Evolutionary conservation across 768 basidiomycete species (phyloP).

Genomic region (Mycena galericulata): DNA sequence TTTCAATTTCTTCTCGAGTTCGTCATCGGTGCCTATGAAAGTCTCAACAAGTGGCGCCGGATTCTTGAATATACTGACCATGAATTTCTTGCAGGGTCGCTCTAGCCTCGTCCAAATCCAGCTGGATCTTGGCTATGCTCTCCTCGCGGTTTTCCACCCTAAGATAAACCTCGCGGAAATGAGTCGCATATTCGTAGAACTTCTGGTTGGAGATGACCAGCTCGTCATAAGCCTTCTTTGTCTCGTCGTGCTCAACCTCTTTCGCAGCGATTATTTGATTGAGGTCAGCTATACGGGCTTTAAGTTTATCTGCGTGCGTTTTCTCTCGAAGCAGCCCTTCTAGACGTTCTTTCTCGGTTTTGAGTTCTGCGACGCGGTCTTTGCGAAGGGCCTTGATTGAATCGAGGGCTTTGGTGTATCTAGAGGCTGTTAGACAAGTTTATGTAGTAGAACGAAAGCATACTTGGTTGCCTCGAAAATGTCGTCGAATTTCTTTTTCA

Average conservation of each 20-base stretch:
- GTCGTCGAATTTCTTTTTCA: conserved; percentile 99
- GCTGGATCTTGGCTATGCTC: conserved; percentile 69
- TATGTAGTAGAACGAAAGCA: conserved; percentile 27
- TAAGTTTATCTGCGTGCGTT: conserved; percentile 87
- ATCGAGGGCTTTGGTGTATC: conserved; percentile 97
- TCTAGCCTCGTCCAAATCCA: conserved; percentile 71
- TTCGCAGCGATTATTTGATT: conserved; percentile 73
- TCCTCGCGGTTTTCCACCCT: conserved; percentile 73
- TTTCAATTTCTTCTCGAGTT: conserved; percentile 67
- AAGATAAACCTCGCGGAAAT: conserved; percentile 88
- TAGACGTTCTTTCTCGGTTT: conserved; percentile 91
- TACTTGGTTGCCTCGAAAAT: conserved; percentile 98
- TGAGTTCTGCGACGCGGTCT: conserved; percentile 90
- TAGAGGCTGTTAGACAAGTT: conserved; percentile 43
- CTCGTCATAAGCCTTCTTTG: conserved; percentile 72
- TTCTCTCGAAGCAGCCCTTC: conserved; percentile 85
- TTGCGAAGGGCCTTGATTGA: conserved; percentile 92
- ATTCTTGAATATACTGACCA: conserved; percentile 55
- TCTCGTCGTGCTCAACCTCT: conserved; percentile 79
- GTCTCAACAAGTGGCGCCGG: conserved; percentile 6
- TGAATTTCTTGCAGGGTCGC: conserved; percentile 75
- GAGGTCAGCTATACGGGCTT: conserved; percentile 70
- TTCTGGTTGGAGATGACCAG: conserved; percentile 77
- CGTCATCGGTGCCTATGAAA: conserved; percentile 76
- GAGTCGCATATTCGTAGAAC: conserved; percentile 86